Base-by-base conservation (phyloP, 148 eudicot genomes). In the Silene latifolia region DNA sequence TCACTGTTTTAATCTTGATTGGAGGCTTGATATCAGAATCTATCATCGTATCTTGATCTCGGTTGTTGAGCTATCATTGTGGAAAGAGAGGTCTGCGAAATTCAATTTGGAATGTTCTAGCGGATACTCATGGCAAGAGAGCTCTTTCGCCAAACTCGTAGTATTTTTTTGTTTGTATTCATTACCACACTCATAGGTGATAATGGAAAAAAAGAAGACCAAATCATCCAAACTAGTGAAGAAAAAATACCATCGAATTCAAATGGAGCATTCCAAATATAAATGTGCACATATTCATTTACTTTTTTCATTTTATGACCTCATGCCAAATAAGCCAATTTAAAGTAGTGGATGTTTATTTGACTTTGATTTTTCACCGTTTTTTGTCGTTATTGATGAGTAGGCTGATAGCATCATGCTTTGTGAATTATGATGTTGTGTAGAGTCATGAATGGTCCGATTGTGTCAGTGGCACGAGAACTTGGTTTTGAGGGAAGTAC, bases 371-470 rank as follows among this genome's bases (percentile, higher is more conserved):
- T 57, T 60, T 10, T 59, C 27, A 6, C 56, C 10, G 10, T 21
- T 24, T 12, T 14, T 65, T 72, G 29, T 27, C 29, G 29, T 27
- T 35, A 42, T 35, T 56, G 24, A 53, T 39, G 44, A 64, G 44
- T 46, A 57, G 35, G 46, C 39, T 67, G 47, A 64, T 46, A 11
- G 48, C 12, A 58, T 13, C n/a, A 32, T 73, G 67, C 61, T 65
- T 76, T 72, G 51, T 35, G 39, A 35, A 1, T 35, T 2, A 0
- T 2, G 5, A 2, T 0, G 5, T 35, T 35, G 39, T 83, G 86
- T 81, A 91, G 97, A 69, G 93, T 91, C 47, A 87, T 87, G 93
- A 91, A 91, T 82, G 97, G 93, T 39, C 97, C 97, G 72, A 87
- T 89, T 76, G 82, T 85, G 35, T 85, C 91, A 57, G 74, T 91